These are phyloP conservation scores for Rhododendron henanense DNA, from an alignment of 148 eudicot genomes.

Conservation along the genomic window DNA sequence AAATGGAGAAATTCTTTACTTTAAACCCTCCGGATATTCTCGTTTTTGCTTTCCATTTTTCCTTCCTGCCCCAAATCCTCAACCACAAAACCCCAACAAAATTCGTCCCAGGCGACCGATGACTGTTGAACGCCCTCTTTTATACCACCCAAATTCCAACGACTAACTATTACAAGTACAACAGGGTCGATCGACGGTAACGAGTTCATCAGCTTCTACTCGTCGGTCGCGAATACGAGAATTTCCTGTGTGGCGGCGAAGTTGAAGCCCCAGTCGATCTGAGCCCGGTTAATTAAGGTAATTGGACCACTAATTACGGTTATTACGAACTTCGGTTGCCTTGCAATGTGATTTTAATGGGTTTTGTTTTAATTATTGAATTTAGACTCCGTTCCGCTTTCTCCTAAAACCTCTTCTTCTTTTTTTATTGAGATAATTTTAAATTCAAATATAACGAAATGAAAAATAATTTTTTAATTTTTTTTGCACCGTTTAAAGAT, in stretches of 20 bases:
- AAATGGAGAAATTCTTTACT: background rate
- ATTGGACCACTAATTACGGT: background rate
- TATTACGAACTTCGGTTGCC: background rate
- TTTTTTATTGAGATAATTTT: too few relatives aligned
- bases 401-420: too few relatives aligned
- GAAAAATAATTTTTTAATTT: too few relatives aligned
- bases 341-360: background rate
- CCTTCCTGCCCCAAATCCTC: background rate
- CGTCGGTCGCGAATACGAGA: background rate
- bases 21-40: background rate
- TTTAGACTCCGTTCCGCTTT: background rate
- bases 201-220: background rate
- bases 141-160: background rate
- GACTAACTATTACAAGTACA: background rate
- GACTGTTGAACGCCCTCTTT: background rate
- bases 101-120: background rate
- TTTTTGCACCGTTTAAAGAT: too few relatives aligned
- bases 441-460: too few relatives aligned
- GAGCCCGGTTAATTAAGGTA: background rate
- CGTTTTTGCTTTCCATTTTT: background rate
- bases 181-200: background rate
- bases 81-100: background rate
- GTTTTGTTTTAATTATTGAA: background rate
- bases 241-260: background rate
- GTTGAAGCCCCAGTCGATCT: background rate